Base-by-base conservation (phyloP, 495 filamentous ascomycete species). In the Aspergillus haitiensis region DNA sequence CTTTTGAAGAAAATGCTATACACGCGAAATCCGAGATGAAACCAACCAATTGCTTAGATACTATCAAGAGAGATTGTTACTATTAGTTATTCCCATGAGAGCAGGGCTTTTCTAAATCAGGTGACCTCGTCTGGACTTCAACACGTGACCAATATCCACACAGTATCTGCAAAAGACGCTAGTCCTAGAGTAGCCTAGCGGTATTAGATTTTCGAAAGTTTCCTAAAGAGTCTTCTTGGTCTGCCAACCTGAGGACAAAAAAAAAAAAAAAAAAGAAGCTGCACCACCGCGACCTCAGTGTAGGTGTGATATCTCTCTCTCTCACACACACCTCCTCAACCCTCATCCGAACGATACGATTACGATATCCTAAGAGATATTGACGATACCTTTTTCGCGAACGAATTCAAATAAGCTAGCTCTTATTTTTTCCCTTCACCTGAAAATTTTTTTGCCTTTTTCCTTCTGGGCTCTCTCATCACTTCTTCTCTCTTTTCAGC, bases 141-240 rank as follows among this genome's bases (percentile, higher is more conserved):
- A 53, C 72, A 77, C 72, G 73, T 77, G 72, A 67, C 11, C 13
- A 10, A 27, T 42, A 56, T 58, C 33, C 56, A 56, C 56, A 60
- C 58, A 57, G 55, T 52, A 54, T 44, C 57, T 39, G 37, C 48
- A 52, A 27, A 27, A 21, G 21, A 33, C 55, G 52, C 75, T 77
- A 77, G 46, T 50, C 70, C 48, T 0, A 10, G 50, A 50, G 11
- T 7, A 55, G 62, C 18, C 63, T 79, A 79, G 77, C 70, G 75
- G 50, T 7, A 35, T 68, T 70, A 72, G 72, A 75, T 77, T 78
- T 79, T 78, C 75, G 70, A 76, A 77, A 74, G 72, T 72, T 73
- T 69, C 68, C 67, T 69, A 70, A 72, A 70, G 21, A 27, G 21
- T 1, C 21, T 27, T 27, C 21, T 27, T 27, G 21, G 21, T 27